phyloP scores from a whole-genome alignment of 2,329 filamentous ascomycete species.

The Diaporthe destruens region DNA sequence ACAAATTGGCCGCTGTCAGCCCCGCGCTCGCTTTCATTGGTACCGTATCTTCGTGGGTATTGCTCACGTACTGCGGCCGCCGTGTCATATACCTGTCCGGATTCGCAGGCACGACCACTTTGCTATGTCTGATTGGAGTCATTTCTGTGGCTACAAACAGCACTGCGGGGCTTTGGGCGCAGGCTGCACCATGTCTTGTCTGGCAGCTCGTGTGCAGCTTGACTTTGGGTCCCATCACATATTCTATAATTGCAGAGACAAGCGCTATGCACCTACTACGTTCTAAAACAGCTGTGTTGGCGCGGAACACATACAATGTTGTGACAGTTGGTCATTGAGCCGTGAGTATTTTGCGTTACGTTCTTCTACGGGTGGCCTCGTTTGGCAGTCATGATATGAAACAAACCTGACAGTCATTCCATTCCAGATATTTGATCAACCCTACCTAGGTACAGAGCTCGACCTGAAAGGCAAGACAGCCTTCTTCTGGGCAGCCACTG shows the following conservation, averaged over 20 bases:
- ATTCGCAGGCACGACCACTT: slow-evolving; percentile 53
- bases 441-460: slow-evolving; percentile 51
- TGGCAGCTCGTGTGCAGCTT: slow-evolving; percentile 61
- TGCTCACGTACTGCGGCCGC: slow-evolving; percentile 59
- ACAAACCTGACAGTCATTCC: background rate
- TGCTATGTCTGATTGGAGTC: slow-evolving; percentile 59
- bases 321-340: slow-evolving; percentile 55
- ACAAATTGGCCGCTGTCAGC: slow-evolving; percentile 57
- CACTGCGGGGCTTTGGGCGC: slow-evolving; percentile 52
- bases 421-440: slow-evolving; percentile 51
- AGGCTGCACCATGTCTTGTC: slow-evolving; percentile 58
- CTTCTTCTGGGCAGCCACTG: slow-evolving; percentile 59
- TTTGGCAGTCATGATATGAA: background rate
- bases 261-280: slow-evolving; percentile 61
- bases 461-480: slow-evolving; percentile 57
- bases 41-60: slow-evolving; percentile 60
- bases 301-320: slow-evolving; percentile 58
- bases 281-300: slow-evolving; percentile 59
- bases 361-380: too few species aligned
- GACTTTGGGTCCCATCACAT: slow-evolving; percentile 61
- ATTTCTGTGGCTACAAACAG: slow-evolving; percentile 58
- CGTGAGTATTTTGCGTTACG: slow-evolving; percentile 35
- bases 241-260: slow-evolving; percentile 61
- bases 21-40: slow-evolving; percentile 60
- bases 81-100: slow-evolving; percentile 60